phyloP scores from a whole-genome alignment of 1,284 basidiomycete genomes.

The Phenoliferia sp. region DNA sequence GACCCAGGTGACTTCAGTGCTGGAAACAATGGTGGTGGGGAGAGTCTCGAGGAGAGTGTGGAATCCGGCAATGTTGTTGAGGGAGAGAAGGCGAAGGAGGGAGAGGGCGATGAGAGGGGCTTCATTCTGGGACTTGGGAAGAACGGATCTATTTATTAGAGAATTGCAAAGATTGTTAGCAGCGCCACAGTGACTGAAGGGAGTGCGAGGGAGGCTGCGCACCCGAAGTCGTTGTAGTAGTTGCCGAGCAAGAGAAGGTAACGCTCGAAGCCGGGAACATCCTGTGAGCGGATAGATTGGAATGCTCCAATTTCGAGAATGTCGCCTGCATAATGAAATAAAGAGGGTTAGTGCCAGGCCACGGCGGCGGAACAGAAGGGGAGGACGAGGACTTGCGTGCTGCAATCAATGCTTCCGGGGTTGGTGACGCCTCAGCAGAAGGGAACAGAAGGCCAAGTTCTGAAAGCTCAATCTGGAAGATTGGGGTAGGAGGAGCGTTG shows the following conservation, averaged over 20 bases:
- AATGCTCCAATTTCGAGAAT: constrained; percentile 94
- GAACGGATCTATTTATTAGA: constrained; percentile 40
- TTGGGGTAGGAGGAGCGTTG: background rate
- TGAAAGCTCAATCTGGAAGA: constrained; percentile 65
- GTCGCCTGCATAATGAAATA: constrained; percentile 57
- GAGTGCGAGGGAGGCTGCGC: background rate
- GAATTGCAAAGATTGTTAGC: background rate
- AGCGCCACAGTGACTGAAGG: background rate
- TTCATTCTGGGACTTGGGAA: constrained; percentile 79
- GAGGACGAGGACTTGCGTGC: constrained; percentile 46
- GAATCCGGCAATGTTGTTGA: constrained; percentile 95
- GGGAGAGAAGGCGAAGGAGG: constrained; percentile 87
- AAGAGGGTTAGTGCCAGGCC: background rate
- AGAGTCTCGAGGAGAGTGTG: constrained; percentile 99
- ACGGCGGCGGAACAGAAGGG: constrained; percentile 10
- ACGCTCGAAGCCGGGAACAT: constrained; percentile 87
- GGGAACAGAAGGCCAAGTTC: constrained; percentile 68
- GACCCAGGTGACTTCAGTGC: constrained; percentile 32
- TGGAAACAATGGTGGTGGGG: constrained; percentile 26
- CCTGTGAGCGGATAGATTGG: constrained; percentile 79
- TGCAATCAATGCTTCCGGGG: constrained; percentile 11
- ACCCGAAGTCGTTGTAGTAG: constrained; percentile 74
- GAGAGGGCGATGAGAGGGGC: constrained; percentile 86
- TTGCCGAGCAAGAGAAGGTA: constrained; percentile 89
- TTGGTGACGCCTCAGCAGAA: constrained; percentile 43